Evolutionary conservation across 108 stramenopile genomes (phyloP), one percentile per base, ranked within the genome.

Genomic region (Bacterosira constricta): DNA sequence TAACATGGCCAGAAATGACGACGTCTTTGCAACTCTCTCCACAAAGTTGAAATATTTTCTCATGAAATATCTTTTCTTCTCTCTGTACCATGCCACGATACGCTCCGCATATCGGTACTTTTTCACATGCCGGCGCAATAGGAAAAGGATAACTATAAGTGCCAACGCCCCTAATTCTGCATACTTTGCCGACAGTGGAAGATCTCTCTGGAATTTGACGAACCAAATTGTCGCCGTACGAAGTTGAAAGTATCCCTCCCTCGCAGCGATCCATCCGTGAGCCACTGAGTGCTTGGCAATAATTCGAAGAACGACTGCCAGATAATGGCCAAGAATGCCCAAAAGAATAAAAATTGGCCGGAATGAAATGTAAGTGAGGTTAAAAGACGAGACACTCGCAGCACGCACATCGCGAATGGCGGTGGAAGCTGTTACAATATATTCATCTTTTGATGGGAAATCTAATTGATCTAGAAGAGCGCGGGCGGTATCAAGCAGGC

Each of bases 1-100:
- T n/a, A 83, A 29, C 73, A 87, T 67, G 12, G 93, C 93, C 71
- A 94, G 38, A 15, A 90, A 42, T 31, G 87, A 61, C 7, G 90
- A 91, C 13, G 88, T 86, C 38, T 69, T 63, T 3, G 85, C 83
- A 27, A 91, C 79, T 57, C 66, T 71, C 4, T 69, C 66, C 9
- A 86, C 81, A 21, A 71, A 55, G 36, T 54, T n/a, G 18, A 55
- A 38, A 56, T 86, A 86, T 12, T 47, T 30, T 53, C 67, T 60
- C 71, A 79, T 18, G 37, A 38, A 54, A 15, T 61, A 29, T 34
- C 50, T 31, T 57, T 84, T 84, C 55, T 86, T 84, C 3, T 52
- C 39, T 15, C 34, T 18, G 54, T 81, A 86, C 85, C 85, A 91
- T 41, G 50, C 50, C 20, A 60, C 23, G 1, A 68, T 25, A n/a